Conservation (phyloP, 1,284 basidiomycete species). For the Marasmius oreades region DNA sequence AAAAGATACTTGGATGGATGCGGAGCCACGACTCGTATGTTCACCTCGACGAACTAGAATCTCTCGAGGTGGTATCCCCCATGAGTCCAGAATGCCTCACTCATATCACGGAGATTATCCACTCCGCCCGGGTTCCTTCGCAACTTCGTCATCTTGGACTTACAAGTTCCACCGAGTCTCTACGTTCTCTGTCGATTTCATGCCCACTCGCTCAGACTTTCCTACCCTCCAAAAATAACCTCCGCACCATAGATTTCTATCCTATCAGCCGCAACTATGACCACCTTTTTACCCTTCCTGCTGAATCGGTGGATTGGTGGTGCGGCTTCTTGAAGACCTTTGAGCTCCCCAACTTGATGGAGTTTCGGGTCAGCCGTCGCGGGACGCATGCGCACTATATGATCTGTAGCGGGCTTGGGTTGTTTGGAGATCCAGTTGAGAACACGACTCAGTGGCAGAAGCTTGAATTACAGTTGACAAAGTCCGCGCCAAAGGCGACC, state of each 20-base stretch:
- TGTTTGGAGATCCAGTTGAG: not conserved
- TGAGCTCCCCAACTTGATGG: not conserved
- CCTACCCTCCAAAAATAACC: not conserved
- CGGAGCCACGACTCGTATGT: not conserved
- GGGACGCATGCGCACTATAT: not conserved
- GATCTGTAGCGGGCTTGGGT: not conserved
- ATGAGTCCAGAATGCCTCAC: not conserved
- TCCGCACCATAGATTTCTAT: not conserved
- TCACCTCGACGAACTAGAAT: not conserved
- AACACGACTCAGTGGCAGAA: not conserved
- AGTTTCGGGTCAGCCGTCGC: not conserved
- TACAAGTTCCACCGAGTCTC: not conserved
- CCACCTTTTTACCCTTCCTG: not conserved
- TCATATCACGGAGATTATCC: not conserved
- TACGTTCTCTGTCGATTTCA: not conserved
- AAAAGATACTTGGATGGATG: not conserved
- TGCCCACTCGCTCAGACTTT: not conserved
- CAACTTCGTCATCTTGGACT: not conserved
- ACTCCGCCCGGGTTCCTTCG: not conserved
- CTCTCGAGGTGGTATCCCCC: not conserved
- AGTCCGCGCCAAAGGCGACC: not conserved
- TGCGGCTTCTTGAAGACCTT: not conserved
- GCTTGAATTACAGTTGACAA: not conserved
- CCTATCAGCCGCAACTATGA: not conserved
- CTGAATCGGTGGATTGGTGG: not conserved